Percentiles rank a stretch among this genome's conserved stretches.
Conservation (phyloP, 2,329 filamentous ascomycete genomes). For the Ophiostoma perfectum region DNA sequence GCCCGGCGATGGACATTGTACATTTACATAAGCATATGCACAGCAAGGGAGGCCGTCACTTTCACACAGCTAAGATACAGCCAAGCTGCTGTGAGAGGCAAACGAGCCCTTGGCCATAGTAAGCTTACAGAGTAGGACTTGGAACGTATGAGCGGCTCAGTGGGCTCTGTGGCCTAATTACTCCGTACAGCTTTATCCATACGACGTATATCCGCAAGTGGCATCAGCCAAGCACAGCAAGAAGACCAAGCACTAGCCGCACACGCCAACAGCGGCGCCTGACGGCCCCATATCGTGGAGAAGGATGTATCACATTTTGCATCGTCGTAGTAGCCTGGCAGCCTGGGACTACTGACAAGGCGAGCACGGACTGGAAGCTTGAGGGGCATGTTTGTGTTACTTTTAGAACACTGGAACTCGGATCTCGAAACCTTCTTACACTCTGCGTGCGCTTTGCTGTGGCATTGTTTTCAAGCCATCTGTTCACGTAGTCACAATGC, state of each 20-base stretch:
- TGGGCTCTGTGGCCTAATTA: no score
- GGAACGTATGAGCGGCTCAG: no score
- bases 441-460: background rate
- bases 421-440: background rate
- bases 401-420: background rate
- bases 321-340: background rate
- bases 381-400: background rate
- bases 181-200: no score
- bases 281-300: background rate
- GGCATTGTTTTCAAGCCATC: background rate
- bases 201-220: no score
- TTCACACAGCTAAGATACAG: no score
- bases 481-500: no score
- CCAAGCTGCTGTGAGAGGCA: no score
- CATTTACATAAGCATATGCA: background rate
- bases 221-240: background rate
- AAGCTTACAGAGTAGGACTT: no score
- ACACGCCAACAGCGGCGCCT: background rate
- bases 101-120: no score
- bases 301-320: conserved; percentile 6
- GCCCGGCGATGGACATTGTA: background rate
- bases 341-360: background rate
- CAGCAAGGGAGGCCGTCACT: background rate
- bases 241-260: background rate
- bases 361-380: conserved; percentile 1